Percentiles rank a stretch among this genome's conserved stretches.
phyloP scores from a whole-genome alignment of 257 asterid genomes.

The Solanum sparsipilum region DNA sequence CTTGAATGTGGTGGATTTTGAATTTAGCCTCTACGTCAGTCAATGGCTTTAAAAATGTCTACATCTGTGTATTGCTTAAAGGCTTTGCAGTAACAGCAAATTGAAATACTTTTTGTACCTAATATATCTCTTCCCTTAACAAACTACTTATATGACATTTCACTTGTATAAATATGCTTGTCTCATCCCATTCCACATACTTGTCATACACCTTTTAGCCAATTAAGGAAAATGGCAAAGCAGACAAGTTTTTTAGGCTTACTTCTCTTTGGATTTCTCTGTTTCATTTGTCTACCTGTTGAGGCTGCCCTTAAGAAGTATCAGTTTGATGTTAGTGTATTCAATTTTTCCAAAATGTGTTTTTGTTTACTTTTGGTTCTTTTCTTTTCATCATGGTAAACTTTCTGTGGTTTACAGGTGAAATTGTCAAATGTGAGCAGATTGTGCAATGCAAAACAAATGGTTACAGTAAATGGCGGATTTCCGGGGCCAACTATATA shows the following conservation, averaged over 20 bases:
- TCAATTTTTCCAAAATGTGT: too few relatives aligned
- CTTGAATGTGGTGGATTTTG: conserved; percentile 12
- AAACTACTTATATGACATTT: neutral
- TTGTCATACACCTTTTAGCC: neutral
- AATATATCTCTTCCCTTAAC: conserved; percentile 11
- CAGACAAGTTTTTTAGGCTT: conserved; percentile 1
- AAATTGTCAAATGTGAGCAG: conserved; percentile 47
- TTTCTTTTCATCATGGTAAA: neutral
- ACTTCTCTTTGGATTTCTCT: conserved; percentile 15
- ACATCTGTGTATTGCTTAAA: conserved; percentile 36
- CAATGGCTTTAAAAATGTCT: conserved; percentile 19
- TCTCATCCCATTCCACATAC: neutral
- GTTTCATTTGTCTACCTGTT: conserved; percentile 9
- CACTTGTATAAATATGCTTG: conserved; percentile 15
- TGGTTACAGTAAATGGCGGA: conserved; percentile 53
- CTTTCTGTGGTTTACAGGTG: conserved; percentile 13
- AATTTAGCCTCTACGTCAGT: conserved; percentile 28
- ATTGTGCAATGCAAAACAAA: conserved; percentile 58
- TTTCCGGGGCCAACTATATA: conserved; percentile 59
- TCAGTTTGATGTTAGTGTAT: conserved; percentile 50
- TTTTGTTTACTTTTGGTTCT: neutral
- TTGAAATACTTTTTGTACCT: conserved; percentile 20
- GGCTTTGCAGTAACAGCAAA: conserved; percentile 22
- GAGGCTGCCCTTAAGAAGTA: conserved; percentile 38
- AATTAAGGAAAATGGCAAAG: conserved; percentile 14